Evolutionary conservation across 331 rosid species (phyloP).

Genomic region (Rhamnella rubrinervis): DNA sequence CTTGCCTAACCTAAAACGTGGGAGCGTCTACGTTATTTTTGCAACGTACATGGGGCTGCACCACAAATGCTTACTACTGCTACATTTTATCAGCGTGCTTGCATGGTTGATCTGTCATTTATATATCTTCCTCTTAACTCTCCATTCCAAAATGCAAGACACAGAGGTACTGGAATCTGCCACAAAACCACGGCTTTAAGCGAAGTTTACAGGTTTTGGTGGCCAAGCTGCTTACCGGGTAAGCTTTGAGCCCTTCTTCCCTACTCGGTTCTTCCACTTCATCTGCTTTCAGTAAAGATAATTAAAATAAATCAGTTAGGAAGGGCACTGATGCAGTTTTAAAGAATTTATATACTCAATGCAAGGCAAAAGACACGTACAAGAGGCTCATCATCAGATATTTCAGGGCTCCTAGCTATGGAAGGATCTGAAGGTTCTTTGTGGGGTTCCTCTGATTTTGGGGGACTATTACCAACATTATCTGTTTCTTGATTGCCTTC

Average conservation of each 20-base stretch:
- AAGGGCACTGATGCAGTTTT: not conserved
- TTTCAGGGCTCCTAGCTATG: constrained; percentile 33
- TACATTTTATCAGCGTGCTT: constrained; percentile 36
- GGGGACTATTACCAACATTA: constrained; percentile 27
- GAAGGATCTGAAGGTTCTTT: constrained; percentile 31
- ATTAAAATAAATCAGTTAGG: not conserved
- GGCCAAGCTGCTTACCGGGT: constrained; percentile 28
- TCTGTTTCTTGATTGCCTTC: constrained; percentile 49
- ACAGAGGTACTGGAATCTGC: constrained; percentile 27
- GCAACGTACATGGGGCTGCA: constrained; percentile 48
- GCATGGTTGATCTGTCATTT: constrained; percentile 22
- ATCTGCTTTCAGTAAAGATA: constrained; percentile 42
- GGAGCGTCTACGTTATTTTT: constrained; percentile 45
- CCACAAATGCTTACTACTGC: constrained; percentile 20
- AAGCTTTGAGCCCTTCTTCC: constrained; percentile 38
- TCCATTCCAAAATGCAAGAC: constrained; percentile 22
- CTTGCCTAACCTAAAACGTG: constrained; percentile 29
- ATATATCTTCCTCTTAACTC: constrained; percentile 24
- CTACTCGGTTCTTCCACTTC: constrained; percentile 55
- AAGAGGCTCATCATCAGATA: constrained; percentile 75
- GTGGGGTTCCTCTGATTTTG: constrained; percentile 34
- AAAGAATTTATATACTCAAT: not conserved
- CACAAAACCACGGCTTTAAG: constrained; percentile 23
- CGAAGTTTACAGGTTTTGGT: constrained; percentile 18
- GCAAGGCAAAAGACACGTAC: constrained; percentile 39